Evolutionary conservation across 2,329 filamentous ascomycete genomes (phyloP).

Genomic region (Chrysosporium queenslandicum): DNA sequence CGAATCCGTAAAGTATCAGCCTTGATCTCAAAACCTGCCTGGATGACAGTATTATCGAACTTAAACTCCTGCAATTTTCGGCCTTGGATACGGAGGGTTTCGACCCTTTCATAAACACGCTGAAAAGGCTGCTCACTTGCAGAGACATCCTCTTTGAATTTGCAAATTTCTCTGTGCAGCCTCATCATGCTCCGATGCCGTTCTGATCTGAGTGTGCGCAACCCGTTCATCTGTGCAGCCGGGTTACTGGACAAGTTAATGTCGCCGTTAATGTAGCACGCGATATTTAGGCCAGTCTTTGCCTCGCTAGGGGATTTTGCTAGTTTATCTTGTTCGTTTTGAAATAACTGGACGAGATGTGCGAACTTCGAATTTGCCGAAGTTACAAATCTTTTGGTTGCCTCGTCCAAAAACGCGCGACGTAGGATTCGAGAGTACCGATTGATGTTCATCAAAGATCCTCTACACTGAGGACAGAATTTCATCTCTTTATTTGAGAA

Average conservation of each 20-base stretch:
- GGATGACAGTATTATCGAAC: constrained; percentile 26
- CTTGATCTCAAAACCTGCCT: constrained; percentile 34
- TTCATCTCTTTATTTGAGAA: constrained; percentile 45
- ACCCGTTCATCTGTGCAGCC: too few relatives aligned
- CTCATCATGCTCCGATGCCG: too few relatives aligned
- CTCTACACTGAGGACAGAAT: constrained; percentile 50
- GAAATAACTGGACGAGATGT: constrained; percentile 28
- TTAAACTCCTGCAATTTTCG: constrained; percentile 21
- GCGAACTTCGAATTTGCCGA: constrained; percentile 39
- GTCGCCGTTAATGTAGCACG: too few relatives aligned
- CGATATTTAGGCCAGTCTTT: too few relatives aligned
- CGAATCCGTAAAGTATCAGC: constrained; percentile 40
- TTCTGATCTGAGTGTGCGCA: too few relatives aligned
- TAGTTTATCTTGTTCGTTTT: neutral
- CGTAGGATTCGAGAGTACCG: constrained; percentile 55
- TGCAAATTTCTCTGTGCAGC: neutral
- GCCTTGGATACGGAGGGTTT: constrained; percentile 23
- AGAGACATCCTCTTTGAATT: constrained; percentile 27
- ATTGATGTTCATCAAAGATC: constrained; percentile 46
- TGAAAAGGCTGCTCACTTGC: constrained; percentile 34
- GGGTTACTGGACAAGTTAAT: too few relatives aligned
- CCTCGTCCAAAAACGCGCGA: constrained; percentile 51
- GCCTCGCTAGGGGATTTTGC: too few relatives aligned
- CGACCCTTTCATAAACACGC: constrained; percentile 28
- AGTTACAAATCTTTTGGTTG: constrained; percentile 54